Evolutionary conservation across 1,284 basidiomycete species (phyloP).

Genomic region (Rhodotorula mucilaginosa): DNA sequence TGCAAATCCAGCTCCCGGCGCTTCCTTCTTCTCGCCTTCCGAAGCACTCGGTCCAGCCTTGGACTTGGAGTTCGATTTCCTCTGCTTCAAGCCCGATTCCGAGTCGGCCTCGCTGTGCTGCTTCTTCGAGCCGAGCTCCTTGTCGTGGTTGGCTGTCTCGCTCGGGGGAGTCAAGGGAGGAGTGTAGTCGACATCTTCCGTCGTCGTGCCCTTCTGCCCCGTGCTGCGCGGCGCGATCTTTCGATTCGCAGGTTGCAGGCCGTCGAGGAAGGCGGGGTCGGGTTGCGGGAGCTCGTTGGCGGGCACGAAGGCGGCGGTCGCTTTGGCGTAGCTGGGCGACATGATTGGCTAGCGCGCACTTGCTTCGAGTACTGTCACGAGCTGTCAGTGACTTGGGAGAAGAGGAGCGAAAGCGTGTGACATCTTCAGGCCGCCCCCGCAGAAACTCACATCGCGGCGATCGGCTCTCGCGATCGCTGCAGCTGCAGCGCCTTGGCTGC

Average conservation of each 20-base stretch:
- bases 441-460: no score
- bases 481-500: no score
- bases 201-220: background rate
- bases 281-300: constrained; percentile 8
- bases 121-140: constrained; percentile 2
- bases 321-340: constrained; percentile 21
- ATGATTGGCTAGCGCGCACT: background rate
- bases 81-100: background rate
- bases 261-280: constrained; percentile 10
- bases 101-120: background rate
- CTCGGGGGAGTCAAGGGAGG: constrained; percentile 26
- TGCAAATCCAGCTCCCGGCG: constrained; percentile 20
- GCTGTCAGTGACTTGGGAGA: background rate
- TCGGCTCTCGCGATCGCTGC: no score
- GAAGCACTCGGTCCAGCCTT: background rate
- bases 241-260: background rate
- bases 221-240: background rate
- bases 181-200: constrained; percentile 2
- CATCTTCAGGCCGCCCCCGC: no score
- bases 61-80: background rate
- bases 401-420: background rate
- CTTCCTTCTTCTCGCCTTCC: background rate
- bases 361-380: background rate
- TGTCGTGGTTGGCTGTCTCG: background rate
- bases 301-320: constrained; percentile 16